Evolutionary conservation across 495 filamentous ascomycete genomes (phyloP), one percentile per base, ranked within the genome.

Genomic region (Lasiosphaeris hirsuta): DNA sequence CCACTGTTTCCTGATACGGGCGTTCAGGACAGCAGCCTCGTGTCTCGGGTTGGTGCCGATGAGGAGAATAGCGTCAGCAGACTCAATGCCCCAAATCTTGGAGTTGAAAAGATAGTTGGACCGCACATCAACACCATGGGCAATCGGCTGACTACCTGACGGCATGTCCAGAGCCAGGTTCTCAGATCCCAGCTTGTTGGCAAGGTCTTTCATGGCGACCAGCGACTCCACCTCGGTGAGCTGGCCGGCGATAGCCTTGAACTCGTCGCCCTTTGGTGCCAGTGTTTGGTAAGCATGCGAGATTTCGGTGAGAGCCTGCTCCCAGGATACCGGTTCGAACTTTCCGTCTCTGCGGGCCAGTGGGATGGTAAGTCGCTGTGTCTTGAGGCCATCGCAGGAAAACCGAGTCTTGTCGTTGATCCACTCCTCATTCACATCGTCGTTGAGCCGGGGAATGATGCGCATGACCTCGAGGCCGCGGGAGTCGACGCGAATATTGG

Each of bases 361-460:
- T 4, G 94, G 94, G 42, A 90, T 94, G 35, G 94, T 97, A 18
- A 98, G 79, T 55, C 94, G 81, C 71, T 98, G 94, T 35, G 92
- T 96, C 81, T 87, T 92, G 58, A 98, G 76, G n/a, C 93, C 94
- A 75, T 98, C 94, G 71, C 92, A 96, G 7, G 94, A 93, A 72
- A 97, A 98, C 34, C 94, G 83, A 18, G 90, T 87, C 78, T 98
- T 98, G 78, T 98, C 94, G 68, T 97, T 93, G 68, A 98, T 96
- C 94, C 94, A 98, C 75, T 97, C 94, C 75, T 98, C 94, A 71
- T 98, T 98, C 58, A 98, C 83, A 68, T 97, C 92, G 63, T 98
- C 94, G 69, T 97, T 98, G 48, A 97, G 81, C 63, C 94, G 82
- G 13, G 94, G 94, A 14, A 96, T 66, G 53, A 98, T 81, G 52